These are phyloP conservation scores for Pogostemon cablin DNA, from an alignment of 257 asterid genomes.

Conservation along the genomic window DNA sequence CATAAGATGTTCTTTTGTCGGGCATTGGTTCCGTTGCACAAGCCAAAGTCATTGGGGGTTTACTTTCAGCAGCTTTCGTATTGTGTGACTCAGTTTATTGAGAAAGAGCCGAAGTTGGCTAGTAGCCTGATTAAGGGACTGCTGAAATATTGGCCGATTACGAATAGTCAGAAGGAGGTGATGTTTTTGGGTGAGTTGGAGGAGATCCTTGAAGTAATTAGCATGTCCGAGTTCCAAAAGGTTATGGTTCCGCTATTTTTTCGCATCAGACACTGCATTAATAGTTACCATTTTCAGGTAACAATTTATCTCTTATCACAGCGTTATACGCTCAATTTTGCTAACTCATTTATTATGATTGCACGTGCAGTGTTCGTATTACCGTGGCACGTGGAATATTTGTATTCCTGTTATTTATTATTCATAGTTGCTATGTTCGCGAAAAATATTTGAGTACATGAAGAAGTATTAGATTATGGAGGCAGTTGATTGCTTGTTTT, in stretches of 20 bases:
- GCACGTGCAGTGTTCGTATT: not conserved
- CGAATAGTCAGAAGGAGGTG: constrained; percentile 85
- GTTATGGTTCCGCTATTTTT: constrained; percentile 77
- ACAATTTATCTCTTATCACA: not conserved
- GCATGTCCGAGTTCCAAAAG: constrained; percentile 70
- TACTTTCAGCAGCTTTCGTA: constrained; percentile 81
- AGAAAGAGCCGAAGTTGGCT: constrained; percentile 85
- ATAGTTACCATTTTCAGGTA: constrained; percentile 87
- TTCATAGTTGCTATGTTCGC: constrained; percentile 10
- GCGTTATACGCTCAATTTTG: constrained; percentile 3
- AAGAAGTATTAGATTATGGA: constrained; percentile 24
- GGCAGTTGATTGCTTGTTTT: not conserved
- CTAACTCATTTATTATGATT: constrained; percentile 17
- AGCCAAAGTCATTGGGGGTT: constrained; percentile 75
- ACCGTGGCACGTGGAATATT: not conserved
- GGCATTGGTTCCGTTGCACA: constrained; percentile 77
- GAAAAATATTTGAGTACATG: not conserved
- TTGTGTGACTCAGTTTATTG: constrained; percentile 71
- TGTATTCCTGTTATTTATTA: not conserved
- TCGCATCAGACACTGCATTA: constrained; percentile 71
- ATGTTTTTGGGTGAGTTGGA: constrained; percentile 88
- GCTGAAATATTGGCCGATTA: constrained; percentile 85
- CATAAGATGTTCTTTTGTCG: constrained; percentile 73
- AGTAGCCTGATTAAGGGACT: constrained; percentile 64
- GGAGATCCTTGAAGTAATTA: constrained; percentile 75